Conservation (phyloP, 176 grass and related monocot genomes). For the Dendrocalamus sinicus region DNA sequence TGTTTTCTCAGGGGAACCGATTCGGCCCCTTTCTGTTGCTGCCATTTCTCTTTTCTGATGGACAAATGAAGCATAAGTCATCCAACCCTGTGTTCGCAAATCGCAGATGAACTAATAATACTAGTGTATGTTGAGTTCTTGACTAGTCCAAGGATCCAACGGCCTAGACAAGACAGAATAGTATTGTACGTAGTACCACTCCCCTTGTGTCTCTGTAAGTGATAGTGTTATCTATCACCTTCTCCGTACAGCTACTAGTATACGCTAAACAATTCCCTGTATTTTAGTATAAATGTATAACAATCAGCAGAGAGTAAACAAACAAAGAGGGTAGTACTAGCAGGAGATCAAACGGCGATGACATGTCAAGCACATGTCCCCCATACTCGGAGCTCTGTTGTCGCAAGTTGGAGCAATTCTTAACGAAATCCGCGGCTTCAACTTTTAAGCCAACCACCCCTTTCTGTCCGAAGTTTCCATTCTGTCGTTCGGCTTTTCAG, state of each 20-base stretch:
- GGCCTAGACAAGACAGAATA: not conserved
- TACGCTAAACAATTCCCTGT: not conserved
- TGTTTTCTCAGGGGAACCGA: conserved; percentile 10
- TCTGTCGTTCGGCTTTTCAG: conserved; percentile 1
- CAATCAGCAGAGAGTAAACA: not conserved
- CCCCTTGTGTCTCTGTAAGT: not conserved
- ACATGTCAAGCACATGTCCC: conserved; percentile 34
- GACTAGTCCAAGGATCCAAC: not conserved
- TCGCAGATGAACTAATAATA: not conserved
- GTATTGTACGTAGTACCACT: not conserved
- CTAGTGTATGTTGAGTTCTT: not conserved
- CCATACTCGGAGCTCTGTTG: conserved; percentile 42
- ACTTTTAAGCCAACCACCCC: not conserved
- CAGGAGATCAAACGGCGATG: not conserved
- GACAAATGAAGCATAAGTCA: not conserved
- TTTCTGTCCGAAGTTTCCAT: conserved; percentile 34
- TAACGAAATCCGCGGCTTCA: not conserved
- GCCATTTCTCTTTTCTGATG: not conserved
- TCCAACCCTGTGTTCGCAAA: not conserved
- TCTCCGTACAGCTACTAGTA: not conserved
- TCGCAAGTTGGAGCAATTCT: not conserved
- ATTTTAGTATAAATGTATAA: not conserved
- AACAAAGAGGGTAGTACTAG: not conserved
- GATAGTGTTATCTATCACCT: not conserved
- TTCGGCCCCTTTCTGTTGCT: conserved; percentile 25